Evolutionary conservation across 2,329 filamentous ascomycete species (phyloP).

Genomic region (Diaporthe citrichinensis): DNA sequence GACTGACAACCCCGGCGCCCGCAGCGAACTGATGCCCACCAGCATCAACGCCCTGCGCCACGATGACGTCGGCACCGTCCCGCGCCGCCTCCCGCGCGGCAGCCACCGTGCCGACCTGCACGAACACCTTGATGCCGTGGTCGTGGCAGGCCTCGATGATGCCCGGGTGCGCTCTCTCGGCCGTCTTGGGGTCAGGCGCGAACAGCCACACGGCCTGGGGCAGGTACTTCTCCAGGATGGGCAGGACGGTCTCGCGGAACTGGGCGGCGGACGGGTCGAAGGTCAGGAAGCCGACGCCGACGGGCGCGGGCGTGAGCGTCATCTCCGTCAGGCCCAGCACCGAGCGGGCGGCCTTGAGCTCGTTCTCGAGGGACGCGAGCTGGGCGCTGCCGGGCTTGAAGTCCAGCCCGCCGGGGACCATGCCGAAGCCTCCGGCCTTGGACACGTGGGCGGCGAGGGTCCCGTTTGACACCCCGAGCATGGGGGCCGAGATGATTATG

Average conservation of each 20-base stretch:
- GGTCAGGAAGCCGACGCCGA: slow-evolving; percentile 75
- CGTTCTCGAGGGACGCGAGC: slow-evolving; percentile 49
- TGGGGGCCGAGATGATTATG: slow-evolving; percentile 57
- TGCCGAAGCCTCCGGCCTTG: slow-evolving; percentile 57
- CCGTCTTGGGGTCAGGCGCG: slow-evolving; percentile 63
- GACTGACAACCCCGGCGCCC: slow-evolving; percentile 67
- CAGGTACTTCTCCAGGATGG: slow-evolving; percentile 64
- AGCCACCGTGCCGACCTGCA: slow-evolving; percentile 73
- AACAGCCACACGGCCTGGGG: slow-evolving; percentile 78
- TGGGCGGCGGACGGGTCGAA: slow-evolving; percentile 58
- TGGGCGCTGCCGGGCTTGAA: slow-evolving; percentile 50
- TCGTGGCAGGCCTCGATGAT: slow-evolving; percentile 55
- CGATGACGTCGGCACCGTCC: slow-evolving; percentile 69
- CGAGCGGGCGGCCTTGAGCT: slow-evolving; percentile 49
- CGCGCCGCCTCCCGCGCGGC: slow-evolving; percentile 64
- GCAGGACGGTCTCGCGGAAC: slow-evolving; percentile 61
- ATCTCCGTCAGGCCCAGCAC: slow-evolving; percentile 47
- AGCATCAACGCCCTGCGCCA: slow-evolving; percentile 75
- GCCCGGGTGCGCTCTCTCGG: slow-evolving; percentile 46
- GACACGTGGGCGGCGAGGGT: slow-evolving; percentile 56
- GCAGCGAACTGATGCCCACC: slow-evolving; percentile 73
- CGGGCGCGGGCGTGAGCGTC: slow-evolving; percentile 54
- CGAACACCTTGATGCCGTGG: slow-evolving; percentile 64
- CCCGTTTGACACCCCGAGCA: slow-evolving; percentile 55
- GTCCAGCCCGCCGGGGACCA: slow-evolving; percentile 51